Base-by-base conservation (phyloP, 371 early-diverging fungal species). In the Mortierella sp. region DNA sequence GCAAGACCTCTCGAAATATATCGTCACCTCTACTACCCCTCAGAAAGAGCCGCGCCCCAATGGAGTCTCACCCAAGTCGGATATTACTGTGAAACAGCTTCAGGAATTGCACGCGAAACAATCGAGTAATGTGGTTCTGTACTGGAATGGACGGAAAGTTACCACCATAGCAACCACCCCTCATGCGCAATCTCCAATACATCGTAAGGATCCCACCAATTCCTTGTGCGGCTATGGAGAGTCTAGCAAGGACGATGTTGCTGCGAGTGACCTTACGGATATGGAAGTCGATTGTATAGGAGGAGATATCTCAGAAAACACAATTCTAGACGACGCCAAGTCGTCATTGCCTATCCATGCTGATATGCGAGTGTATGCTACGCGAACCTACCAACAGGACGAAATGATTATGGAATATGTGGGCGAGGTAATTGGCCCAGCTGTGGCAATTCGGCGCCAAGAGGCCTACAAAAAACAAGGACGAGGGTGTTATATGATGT, bases 381-480 rank as follows among this genome's bases (percentile, higher is more conserved):
- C 63, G 1, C 45, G 70, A 1, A 3, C 63, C 13, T 69, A 59
- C 57, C 22, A 38, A 19, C 19, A 52, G 22, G 57, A 69, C 52
- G 70, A 69, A 33, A 53, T 69, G 47, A 63, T 69, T 24, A 55
- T 69, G 63, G 70, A 69, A 43, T 69, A 69, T 63, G 57, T 55
- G 22, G 70, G 70, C 21, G 70, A 69, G 36, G 55, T 69, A 2
- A 40, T 69, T n/a, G 53, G 63, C 21, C 70, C 70, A 24, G 62
- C 63, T 0, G 22, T 69, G 2, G 70, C 70, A 11, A 21, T 69
- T 33, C 62, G 70, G 11, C 70, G 70, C 33, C 62, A 63, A 33
- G 63, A 63, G 45, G 13, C 36, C 7, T 69, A 63, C 63, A 63
- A 69, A 45, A 63, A 63, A 36, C 70, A 63, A 33, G 63, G 63